Base-by-base conservation (phyloP, 257 asterid genomes). In the Rhazya stricta region DNA sequence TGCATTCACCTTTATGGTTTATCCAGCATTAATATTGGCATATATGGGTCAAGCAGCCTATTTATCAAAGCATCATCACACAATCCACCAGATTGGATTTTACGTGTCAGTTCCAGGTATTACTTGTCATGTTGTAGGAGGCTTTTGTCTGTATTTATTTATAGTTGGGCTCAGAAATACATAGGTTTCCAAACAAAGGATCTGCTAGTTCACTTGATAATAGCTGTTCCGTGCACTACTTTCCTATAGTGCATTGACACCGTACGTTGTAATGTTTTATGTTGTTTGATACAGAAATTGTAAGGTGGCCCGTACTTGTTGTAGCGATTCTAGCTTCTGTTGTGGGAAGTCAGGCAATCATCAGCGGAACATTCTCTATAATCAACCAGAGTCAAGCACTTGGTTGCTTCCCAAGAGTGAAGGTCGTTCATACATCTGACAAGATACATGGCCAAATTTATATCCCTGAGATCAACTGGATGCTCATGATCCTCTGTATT, bases 21-120 rank as follows among this genome's bases (percentile, higher is more conserved):
- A 94, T 86, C 97, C 97, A 23, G 98, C 98, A 15, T 81, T 94
- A 39, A 90, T 85, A 76, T 83, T 94, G 89, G 97, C 96, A 41
- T 94, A 94, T 81, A 94, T 94, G 98, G 98, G 98, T 50, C 97
- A 94, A 88, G 98, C 98, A 71, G 98, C 98, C 76, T 94, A 80
- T 79, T 78, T 94, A 57, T 94, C 98, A 41, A 86, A 56, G 85
- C 97, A 94, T 82, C 98, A 94, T 79, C 90, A 90, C 71, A 85
- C 88, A 34, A 85, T 85, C 69, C 89, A 90, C 77, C 84, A 85
- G 74, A 91, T 94, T 11, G 96, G 97, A 25, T 94, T 91, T 82
- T 94, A 94, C 34, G 96, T 88, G 62, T 90, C 98, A 4, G 98
- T 94, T 83, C 97, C 98, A 79, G 98, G 98, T 91, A 91, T 9